phyloP scores from a whole-genome alignment of 306 rosid species.

The Lagenaria siceraria region DNA sequence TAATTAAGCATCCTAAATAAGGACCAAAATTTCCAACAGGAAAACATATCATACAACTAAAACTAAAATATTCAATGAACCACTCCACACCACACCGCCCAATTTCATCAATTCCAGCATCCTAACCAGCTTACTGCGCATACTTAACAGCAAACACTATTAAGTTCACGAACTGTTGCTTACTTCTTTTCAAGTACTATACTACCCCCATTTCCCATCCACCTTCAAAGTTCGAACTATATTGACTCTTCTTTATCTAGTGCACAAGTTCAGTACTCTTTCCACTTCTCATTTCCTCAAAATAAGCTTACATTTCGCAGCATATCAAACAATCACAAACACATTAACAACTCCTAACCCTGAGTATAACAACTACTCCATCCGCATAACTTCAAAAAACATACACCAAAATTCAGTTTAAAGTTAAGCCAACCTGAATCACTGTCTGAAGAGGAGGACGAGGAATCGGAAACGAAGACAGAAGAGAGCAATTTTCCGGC shows the following conservation, averaged over 20 bases:
- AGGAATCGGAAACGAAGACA: constrained; percentile 40
- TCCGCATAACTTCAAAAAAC: not conserved
- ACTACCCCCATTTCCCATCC: not conserved
- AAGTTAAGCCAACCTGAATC: constrained; percentile 30
- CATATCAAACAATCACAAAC: not conserved
- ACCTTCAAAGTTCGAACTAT: not conserved
- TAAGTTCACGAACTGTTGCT: not conserved
- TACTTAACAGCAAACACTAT: not conserved
- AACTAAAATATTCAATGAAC: not conserved
- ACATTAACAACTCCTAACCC: not conserved
- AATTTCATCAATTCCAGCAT: not conserved
- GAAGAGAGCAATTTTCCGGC: constrained; percentile 65
- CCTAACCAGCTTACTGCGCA: not conserved
- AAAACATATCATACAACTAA: no score
- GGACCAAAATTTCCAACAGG: no score
- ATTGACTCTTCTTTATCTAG: not conserved
- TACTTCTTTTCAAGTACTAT: not conserved
- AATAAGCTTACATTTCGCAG: not conserved
- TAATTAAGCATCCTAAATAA: not conserved
- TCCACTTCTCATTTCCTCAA: not conserved
- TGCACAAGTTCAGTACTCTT: not conserved
- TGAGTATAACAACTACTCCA: not conserved
- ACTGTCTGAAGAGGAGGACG: constrained; percentile 29
- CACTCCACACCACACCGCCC: not conserved
- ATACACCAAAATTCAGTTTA: not conserved